Percentiles rank a stretch among this genome's conserved stretches.
phyloP scores from a whole-genome alignment of 305 asterid species.

The Ilex paraguariensis region DNA sequence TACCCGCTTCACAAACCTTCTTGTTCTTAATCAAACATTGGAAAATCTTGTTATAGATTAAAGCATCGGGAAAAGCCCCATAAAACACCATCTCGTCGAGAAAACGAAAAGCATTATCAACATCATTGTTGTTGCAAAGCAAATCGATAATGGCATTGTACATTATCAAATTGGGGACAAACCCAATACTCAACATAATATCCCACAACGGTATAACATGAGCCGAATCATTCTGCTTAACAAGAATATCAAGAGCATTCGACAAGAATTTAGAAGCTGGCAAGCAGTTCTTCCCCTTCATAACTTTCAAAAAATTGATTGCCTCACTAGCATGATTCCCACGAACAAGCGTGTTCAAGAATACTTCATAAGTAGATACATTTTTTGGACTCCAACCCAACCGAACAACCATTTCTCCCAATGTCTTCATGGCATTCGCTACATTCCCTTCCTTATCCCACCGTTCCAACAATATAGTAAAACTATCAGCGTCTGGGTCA shows the following conservation, averaged over 20 bases:
- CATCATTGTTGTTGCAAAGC: conserved; percentile 38
- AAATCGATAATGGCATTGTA: conserved; percentile 54
- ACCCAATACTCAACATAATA: conserved; percentile 46
- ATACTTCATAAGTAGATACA: conserved; percentile 56
- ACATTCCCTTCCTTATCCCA: conserved; percentile 72
- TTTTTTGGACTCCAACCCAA: conserved; percentile 65
- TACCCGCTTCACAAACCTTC: conserved; percentile 46
- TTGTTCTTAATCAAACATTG: conserved; percentile 54
- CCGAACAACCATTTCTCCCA: conserved; percentile 66
- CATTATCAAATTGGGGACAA: conserved; percentile 45
- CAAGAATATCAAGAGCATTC: conserved; percentile 51
- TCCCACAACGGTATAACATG: conserved; percentile 56
- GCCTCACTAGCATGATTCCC: conserved; percentile 53
- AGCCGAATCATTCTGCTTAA: conserved; percentile 46
- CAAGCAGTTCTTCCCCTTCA: conserved; percentile 60
- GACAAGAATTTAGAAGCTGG: conserved; percentile 73
- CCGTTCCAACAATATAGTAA: conserved; percentile 67
- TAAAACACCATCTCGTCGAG: conserved; percentile 63
- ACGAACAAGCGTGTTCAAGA: conserved; percentile 51
- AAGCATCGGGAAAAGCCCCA: conserved; percentile 65
- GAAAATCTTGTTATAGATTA: conserved; percentile 59
- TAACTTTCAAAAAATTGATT: conserved; percentile 57
- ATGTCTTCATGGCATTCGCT: conserved; percentile 49
- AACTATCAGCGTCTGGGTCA: conserved; percentile 59
- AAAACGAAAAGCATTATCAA: conserved; percentile 50